Conservation (phyloP, 108 stramenopile species). For the Tribonema minus region DNA sequence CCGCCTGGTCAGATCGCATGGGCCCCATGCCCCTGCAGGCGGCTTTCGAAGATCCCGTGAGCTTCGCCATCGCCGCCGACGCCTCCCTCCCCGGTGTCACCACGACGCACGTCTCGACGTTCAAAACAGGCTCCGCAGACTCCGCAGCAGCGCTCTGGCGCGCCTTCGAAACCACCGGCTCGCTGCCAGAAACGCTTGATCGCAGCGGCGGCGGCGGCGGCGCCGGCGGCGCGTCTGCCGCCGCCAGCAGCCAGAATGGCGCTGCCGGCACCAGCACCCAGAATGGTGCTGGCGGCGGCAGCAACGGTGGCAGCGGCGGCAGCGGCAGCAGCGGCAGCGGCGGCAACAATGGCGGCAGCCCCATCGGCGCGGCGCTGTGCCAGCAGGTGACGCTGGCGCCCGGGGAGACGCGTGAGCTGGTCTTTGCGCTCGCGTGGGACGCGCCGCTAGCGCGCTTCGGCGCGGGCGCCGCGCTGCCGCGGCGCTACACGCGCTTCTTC, state of each 20-base stretch:
- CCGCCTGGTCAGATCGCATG: too few species aligned
- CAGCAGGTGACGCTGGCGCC: not conserved
- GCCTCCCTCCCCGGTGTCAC: not conserved
- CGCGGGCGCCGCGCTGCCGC: constrained; percentile 7
- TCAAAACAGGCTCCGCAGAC: not conserved
- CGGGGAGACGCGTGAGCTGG: not conserved
- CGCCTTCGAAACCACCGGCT: not conserved
- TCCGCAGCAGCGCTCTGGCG: not conserved
- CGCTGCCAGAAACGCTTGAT: not conserved
- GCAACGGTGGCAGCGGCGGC: not conserved
- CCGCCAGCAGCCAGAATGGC: not conserved
- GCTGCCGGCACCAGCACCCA: not conserved
- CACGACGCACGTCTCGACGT: not conserved
- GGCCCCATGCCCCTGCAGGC: too few species aligned
- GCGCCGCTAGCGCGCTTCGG: constrained; percentile 43
- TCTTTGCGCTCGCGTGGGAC: constrained; percentile 45
- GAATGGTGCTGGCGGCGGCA: not conserved
- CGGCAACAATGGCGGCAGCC: not conserved
- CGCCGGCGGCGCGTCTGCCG: not conserved
- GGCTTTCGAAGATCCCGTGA: not conserved
- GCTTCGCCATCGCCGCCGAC: constrained; percentile 4
- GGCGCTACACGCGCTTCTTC: constrained; percentile 44
- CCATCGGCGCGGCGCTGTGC: constrained; percentile 14
- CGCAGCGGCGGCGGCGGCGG: not conserved
- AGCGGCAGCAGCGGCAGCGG: not conserved